Base-by-base conservation (phyloP, 768 basidiomycete species). In the Xerocomus spinulosus region DNA sequence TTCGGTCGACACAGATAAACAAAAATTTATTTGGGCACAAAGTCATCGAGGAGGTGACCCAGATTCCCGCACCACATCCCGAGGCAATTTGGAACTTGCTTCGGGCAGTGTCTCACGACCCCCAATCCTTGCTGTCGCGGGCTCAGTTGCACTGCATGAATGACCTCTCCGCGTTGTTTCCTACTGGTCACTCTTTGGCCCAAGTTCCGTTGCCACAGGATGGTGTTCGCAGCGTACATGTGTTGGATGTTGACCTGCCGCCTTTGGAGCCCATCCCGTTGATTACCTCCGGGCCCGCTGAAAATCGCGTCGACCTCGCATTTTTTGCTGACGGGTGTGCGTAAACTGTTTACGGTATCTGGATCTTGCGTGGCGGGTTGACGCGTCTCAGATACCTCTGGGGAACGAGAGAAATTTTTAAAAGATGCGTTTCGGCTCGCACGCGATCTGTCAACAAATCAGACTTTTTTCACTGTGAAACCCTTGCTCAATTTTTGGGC, bases 401-500 rank as follows among this genome's bases (percentile, higher is more conserved):
- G 69, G 25, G 87, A 90, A 58, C 69, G 73, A 29, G 71, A 63
- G 9, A 86, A 82, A 55, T 89, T 90, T 56, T 49, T 88, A 35
- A 62, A 72, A 30, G 87, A 90, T 54, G 84, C 85, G 3, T 62
- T 63, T 42, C 74, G 82, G 24, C 77, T 90, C 9, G 87, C 84
- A 0, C 60, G 75, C 37, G 87, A 87, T 58, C 72, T 90, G 28
- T 81, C 87, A 2, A 66, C 74, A 24, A 87, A 87, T 57, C 82
- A 86, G 53, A 88, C 87, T 0, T 89, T 88, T 62, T 74, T 82
- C 51, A 82, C 85, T 0, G 86, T 91, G 17, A 78, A 77, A 55
- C 85, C 86, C 3, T 68, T 89, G 38, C 67, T 90, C 53, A 90
- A 89, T 59, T 87, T 89, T 54, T 91, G 85, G 85, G 87, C 83